Evolutionary conservation across 1,284 basidiomycete species (phyloP).

Genomic region (Pyrrhoderma noxium): DNA sequence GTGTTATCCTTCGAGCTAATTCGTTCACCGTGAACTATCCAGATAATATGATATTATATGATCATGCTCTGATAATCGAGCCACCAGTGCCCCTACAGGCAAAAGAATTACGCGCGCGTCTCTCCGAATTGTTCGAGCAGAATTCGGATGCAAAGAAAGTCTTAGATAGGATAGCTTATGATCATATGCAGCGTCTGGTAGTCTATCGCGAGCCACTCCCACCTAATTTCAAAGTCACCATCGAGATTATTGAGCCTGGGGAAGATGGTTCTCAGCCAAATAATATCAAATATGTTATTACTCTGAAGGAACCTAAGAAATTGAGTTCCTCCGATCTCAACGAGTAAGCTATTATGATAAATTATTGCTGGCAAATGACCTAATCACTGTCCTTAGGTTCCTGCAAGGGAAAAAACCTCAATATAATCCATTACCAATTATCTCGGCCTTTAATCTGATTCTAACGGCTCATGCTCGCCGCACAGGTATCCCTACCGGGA

Average conservation of each 20-base stretch:
- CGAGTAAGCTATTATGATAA: constrained; percentile 24
- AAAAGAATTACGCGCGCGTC: constrained; percentile 34
- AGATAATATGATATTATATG: constrained; percentile 41
- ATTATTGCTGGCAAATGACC: constrained; percentile 1
- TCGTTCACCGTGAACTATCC: constrained; percentile 55
- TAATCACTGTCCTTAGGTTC: constrained; percentile 35
- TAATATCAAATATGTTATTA: constrained; percentile 45
- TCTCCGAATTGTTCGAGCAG: constrained; percentile 54
- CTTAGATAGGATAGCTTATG: constrained; percentile 50
- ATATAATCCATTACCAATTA: constrained; percentile 45
- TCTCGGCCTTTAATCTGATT: constrained; percentile 61
- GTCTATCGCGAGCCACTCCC: constrained; percentile 48
- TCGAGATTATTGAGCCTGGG: constrained; percentile 51
- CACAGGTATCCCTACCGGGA: constrained; percentile 49
- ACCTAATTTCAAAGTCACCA: constrained; percentile 42
- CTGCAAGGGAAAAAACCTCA: constrained; percentile 38
- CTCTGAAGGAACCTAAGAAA: constrained; percentile 40
- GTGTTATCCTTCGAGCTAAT: constrained; percentile 54
- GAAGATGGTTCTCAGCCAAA: constrained; percentile 35
- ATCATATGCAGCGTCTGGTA: constrained; percentile 49
- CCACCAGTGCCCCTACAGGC: constrained; percentile 43
- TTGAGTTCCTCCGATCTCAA: constrained; percentile 44
- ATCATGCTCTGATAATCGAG: constrained; percentile 52
- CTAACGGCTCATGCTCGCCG: constrained; percentile 50
- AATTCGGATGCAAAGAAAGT: constrained; percentile 35